Conservation (phyloP, 352 stramenopile species). For the Phytophthora idaei region DNA sequence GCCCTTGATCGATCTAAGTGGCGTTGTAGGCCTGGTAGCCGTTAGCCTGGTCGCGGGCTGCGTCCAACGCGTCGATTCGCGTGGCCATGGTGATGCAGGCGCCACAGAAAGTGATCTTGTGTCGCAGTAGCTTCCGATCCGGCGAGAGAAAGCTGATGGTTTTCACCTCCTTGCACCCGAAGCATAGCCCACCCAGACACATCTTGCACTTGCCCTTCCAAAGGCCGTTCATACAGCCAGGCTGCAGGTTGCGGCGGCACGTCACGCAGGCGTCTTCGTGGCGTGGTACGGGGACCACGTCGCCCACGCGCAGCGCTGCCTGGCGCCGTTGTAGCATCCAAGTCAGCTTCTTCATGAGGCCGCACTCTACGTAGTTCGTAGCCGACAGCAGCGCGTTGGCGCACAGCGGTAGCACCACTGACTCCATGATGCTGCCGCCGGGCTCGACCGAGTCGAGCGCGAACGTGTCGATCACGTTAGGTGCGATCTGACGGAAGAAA, state of each 20-base stretch:
- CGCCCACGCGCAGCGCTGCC: slow-evolving; percentile 2
- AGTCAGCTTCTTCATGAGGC: slow-evolving; percentile 60
- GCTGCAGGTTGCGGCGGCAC: slow-evolving; percentile 23
- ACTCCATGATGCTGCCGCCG: slow-evolving; percentile 34
- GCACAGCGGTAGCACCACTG: slow-evolving; percentile 31
- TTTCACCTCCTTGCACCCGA: slow-evolving; percentile 37
- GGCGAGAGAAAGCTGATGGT: slow-evolving; percentile 43
- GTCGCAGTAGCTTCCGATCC: slow-evolving; percentile 26
- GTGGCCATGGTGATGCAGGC: slow-evolving; percentile 17
- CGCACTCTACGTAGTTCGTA: slow-evolving; percentile 47
- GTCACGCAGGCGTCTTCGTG: slow-evolving; percentile 27
- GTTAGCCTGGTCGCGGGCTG: slow-evolving; percentile 3
- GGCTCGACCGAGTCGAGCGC: slow-evolving; percentile 35
- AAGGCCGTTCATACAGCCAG: slow-evolving; percentile 14
- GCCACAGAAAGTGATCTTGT: slow-evolving; percentile 25
- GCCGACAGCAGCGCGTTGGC: slow-evolving; percentile 41
- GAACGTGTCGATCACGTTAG: slow-evolving; percentile 50
- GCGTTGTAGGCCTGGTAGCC: slow-evolving; percentile 7
- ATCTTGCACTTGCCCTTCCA: slow-evolving; percentile 31
- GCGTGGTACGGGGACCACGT: background rate
- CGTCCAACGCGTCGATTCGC: slow-evolving; percentile 8
- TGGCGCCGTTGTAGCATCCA: slow-evolving; percentile 41
- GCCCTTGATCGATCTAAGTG: background rate
- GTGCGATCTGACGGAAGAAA: slow-evolving; percentile 47
- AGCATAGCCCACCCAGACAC: slow-evolving; percentile 37